Evolutionary conservation across 148 eudicot species (phyloP), one percentile per base, ranked within the genome.

Genomic region (Silene latifolia): DNA sequence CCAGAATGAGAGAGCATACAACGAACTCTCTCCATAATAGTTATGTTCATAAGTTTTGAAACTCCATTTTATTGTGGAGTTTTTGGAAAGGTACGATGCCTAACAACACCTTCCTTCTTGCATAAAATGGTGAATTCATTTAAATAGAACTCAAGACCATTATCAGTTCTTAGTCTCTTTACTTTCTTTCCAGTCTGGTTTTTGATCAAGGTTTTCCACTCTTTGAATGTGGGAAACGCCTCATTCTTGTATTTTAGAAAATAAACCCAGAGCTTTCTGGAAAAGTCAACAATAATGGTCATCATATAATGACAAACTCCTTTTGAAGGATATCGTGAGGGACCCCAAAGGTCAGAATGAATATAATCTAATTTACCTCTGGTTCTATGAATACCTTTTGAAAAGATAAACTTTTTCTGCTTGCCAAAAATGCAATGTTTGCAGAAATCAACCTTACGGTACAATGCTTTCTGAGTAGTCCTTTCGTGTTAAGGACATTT

Each of bases 321-420:
- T 17, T 1, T 11, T 7, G 74, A 75, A 7, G n/a, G 29, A 14
- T 39, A 67, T 8, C 15, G 20, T 5, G 67, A 57, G 3, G 79
- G 79, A 54, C 58, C 79, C 67, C 74, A 76, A 29, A 42, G 59
- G 21, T 76, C 67, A 7, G 20, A 76, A 39, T 69, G 79, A 21
- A 76, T 58, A 27, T n/a, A n/a, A n/a, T n/a, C n/a, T n/a, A n/a
- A n/a, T n/a, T n/a, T n/a, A n/a, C n/a, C n/a, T n/a, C n/a, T 76
- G 20, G 67, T 39, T 68, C 72, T 53, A 7, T 76, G 73, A 21
- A 58, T 14, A 4, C 18, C 72, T 47, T 39, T 76, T 8, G 42
- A 12, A 27, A 60, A 70, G 2, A 20, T 53, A 12, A 10, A 20
- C 13, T 46, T 11, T 7, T 14, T 25, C 19, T 25, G 46, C 63